Conservation (phyloP, 2,329 filamentous ascomycete species). For the Exophiala phaeomuriformis region DNA sequence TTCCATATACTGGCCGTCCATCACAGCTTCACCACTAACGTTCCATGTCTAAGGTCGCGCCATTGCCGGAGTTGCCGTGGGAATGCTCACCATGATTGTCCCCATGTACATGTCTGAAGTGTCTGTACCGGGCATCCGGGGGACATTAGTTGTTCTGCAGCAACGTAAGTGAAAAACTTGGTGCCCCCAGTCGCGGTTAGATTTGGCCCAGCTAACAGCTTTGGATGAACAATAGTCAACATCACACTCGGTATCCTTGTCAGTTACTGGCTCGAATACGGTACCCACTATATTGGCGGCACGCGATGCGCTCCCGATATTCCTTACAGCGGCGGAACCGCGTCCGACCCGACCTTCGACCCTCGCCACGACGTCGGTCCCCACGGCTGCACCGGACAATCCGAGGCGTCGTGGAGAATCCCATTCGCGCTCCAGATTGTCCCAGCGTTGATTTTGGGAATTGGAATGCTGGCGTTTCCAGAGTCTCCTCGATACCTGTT, state of each 20-base stretch:
- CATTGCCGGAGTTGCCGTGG: conserved; percentile 37
- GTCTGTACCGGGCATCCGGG: conserved; percentile 37
- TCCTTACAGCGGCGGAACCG: too few relatives aligned
- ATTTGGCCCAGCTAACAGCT: too few relatives aligned
- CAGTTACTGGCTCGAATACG: conserved; percentile 26
- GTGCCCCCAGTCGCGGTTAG: too few relatives aligned
- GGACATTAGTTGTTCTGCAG: conserved; percentile 33
- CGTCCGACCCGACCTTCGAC: too few relatives aligned
- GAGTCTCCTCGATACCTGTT: conserved; percentile 52
- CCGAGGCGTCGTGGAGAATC: conserved; percentile 42
- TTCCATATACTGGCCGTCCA: too few relatives aligned
- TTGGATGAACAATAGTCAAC: too few relatives aligned
- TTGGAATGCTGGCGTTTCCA: conserved; percentile 41
- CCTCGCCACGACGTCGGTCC: too few relatives aligned
- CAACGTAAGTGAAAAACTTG: too few relatives aligned
- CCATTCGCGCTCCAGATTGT: conserved; percentile 44
- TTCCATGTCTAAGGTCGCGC: not conserved
- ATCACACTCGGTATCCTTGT: conserved; percentile 30
- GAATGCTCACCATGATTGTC: conserved; percentile 33
- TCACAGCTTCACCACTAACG: not conserved
- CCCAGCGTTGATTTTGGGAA: conserved; percentile 33
- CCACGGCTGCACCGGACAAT: too few relatives aligned
- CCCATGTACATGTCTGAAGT: conserved; percentile 18
- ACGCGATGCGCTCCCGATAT: too few relatives aligned
- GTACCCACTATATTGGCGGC: too few relatives aligned